A percentile compares a stretch with the other conserved stretches of the same genome.
Evolutionary conservation across 805 yeast genomes (phyloP).

Genomic region (Suhomyces prunicola): DNA sequence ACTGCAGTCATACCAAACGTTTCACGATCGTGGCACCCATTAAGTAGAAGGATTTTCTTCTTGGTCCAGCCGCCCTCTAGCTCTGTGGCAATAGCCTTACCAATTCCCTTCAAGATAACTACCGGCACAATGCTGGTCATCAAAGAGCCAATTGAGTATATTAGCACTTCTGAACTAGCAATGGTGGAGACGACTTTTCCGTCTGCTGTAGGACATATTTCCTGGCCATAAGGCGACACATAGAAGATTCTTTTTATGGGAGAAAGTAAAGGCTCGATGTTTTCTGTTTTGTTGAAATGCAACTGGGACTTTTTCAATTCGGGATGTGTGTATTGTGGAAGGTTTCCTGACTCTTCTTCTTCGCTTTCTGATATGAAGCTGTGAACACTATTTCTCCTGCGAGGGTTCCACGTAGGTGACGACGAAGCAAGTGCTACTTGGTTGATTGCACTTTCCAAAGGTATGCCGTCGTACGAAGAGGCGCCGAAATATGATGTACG

Average conservation of each 20-base stretch:
- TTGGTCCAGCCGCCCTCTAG: constrained; percentile 12
- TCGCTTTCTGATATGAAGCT: constrained; percentile 10
- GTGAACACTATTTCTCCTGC: background rate
- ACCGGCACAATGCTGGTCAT: constrained; percentile 87
- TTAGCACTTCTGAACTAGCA: constrained; percentile 48
- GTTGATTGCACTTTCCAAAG: background rate
- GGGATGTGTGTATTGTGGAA: constrained; percentile 74
- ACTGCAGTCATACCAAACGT: constrained; percentile 63
- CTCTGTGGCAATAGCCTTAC: constrained; percentile 48
- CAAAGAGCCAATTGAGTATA: constrained; percentile 83
- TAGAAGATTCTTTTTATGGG: constrained; percentile 74
- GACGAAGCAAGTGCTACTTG: background rate
- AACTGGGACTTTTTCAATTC: constrained; percentile 72
- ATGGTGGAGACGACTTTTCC: constrained; percentile 55
- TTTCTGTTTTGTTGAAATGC: constrained; percentile 60
- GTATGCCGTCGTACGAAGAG: constrained; percentile 6
- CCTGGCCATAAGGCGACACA: constrained; percentile 85
- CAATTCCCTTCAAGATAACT: constrained; percentile 68
- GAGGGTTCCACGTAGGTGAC: background rate
- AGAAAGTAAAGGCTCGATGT: constrained; percentile 59
- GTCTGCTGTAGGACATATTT: constrained; percentile 73
- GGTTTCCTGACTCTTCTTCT: constrained; percentile 51
- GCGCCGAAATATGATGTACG: constrained; percentile 3
- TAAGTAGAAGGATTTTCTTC: constrained; percentile 61
- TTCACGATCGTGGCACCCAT: constrained; percentile 78